Base-by-base conservation (phyloP, 2,329 filamentous ascomycete species). In the Monilinia fructicola region DNA sequence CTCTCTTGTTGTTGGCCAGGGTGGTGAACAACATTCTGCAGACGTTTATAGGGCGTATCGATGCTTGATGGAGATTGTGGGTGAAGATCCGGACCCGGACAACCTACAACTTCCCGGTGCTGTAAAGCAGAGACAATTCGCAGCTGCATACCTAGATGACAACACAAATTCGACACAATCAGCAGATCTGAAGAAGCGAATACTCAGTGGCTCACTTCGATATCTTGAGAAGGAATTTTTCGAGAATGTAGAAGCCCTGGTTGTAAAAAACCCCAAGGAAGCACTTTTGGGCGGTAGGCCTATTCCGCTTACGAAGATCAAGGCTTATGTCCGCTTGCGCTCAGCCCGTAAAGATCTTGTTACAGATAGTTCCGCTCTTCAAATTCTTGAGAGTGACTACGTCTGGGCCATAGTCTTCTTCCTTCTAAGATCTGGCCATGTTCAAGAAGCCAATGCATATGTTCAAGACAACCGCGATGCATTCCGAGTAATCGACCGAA, bases 361-460 rank as follows among this genome's bases (percentile, higher is more conserved):
- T 2, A 87, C 90, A 2, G 91, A 96, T 75, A 91, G 90, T 69
- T 86, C 89, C 5, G 88, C 94, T 71, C 82, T 97, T 56, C 92
- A 96, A 77, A 87, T 88, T 77, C 84, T 93, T 58, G 87, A 88
- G 53, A 87, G 90, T 62, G 93, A 97, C 76, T 95, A 90, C 74
- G 90, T 93, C 70, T 99, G 95, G 95, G 93, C 93, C 54, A 84
- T 97, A 60, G 88, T 99, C 54, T 99, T 96, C 80, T 98, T 92
- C 78, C 85, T 98, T 52, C 81, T 99, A 31, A 88, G 95, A 55
- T 90, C 90, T 69, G 95, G 95, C 60, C 89, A 96, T 71, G 84
- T 95, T 63, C 84, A 85, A 21, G 94, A 98, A 77, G 94, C 94
- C 21, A 88, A 91, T 40, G 85, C 90, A 70, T 99, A 97, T 77